A percentile compares a stretch with the other conserved stretches of the same genome.
phyloP scores from a whole-genome alignment of 768 basidiomycete species.

The Suillus luteus region DNA sequence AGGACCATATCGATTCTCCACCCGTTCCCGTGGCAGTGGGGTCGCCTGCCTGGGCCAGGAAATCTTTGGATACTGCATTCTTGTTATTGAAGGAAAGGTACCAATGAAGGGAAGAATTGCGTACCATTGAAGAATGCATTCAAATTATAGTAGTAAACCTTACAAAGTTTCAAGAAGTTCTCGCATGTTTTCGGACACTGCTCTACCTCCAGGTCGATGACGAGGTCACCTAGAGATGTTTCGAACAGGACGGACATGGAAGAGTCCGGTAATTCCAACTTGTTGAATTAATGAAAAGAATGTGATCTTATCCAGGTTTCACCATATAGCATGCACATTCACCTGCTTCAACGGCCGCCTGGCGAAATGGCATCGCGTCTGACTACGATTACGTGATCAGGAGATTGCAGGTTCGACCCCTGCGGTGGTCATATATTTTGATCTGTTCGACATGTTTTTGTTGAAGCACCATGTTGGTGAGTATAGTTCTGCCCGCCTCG shows the following conservation, averaged over 20 bases:
- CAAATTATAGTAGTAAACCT: constrained; percentile 95
- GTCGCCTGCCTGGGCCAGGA: constrained; percentile 95
- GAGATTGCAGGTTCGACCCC: constrained; percentile 92
- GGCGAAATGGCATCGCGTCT: constrained; percentile 89
- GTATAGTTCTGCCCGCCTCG: too few relatives aligned
- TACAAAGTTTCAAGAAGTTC: constrained; percentile 98
- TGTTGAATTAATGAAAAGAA: not conserved
- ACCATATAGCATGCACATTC: too few relatives aligned
- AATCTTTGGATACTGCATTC: constrained; percentile 87
- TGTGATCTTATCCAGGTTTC: not conserved
- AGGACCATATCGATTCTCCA: constrained; percentile 87
- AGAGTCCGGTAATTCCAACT: not conserved
- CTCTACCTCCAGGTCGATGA: constrained; percentile 93
- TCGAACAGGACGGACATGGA: constrained; percentile 94
- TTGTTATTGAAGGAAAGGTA: constrained; percentile 8
- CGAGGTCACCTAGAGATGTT: constrained; percentile 95
- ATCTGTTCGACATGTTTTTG: not conserved
- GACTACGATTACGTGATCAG: constrained; percentile 73
- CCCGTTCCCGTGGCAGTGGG: constrained; percentile 94
- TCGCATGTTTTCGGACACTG: constrained; percentile 88
- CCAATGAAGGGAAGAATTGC: constrained; percentile 28
- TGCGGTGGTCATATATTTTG: constrained; percentile 67
- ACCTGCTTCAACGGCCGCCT: constrained; percentile 50
- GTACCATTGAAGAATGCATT: constrained; percentile 98
- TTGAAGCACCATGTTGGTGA: too few relatives aligned